Evolutionary conservation across 768 basidiomycete genomes (phyloP).

Genomic region (Termitomyces sp.): DNA sequence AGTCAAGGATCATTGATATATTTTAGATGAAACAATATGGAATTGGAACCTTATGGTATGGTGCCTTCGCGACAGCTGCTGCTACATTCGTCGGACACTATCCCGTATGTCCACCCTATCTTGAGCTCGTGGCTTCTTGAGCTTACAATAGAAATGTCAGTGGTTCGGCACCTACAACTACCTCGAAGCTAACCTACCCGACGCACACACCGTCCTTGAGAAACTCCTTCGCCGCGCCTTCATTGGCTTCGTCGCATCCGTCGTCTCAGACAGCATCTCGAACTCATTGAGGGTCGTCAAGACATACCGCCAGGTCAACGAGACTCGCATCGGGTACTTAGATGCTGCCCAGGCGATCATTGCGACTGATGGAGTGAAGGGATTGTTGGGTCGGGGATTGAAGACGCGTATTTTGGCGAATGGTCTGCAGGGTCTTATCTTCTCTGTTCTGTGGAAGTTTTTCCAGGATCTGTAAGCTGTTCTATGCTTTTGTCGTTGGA

Average conservation of each 20-base stretch:
- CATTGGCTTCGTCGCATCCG: constrained; percentile 87
- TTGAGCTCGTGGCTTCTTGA: background rate
- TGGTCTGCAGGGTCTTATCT: constrained; percentile 89
- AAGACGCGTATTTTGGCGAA: constrained; percentile 89
- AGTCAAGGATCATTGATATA: background rate
- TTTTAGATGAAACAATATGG: constrained; percentile 72
- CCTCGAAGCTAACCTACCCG: constrained; percentile 61
- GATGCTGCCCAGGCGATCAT: constrained; percentile 79
- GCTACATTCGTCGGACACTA: constrained; percentile 94
- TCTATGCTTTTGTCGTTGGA: background rate
- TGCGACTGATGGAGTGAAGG: constrained; percentile 67
- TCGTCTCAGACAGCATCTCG: constrained; percentile 81
- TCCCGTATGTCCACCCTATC: constrained; percentile 45
- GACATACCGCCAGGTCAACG: constrained; percentile 92
- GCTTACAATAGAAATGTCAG: constrained; percentile 23
- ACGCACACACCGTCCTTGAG: constrained; percentile 44
- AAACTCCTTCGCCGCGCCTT: constrained; percentile 78
- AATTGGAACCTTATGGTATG: constrained; percentile 80
- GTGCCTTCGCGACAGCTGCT: constrained; percentile 86
- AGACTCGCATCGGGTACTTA: constrained; percentile 72
- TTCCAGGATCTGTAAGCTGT: constrained; percentile 82
- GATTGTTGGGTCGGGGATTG: constrained; percentile 85
- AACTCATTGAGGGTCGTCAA: constrained; percentile 93
- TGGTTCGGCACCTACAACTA: constrained; percentile 90
- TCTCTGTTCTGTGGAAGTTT: constrained; percentile 86